Evolutionary conservation across 1,284 basidiomycete genomes (phyloP).

Genomic region (Hemileccinum hortonii): DNA sequence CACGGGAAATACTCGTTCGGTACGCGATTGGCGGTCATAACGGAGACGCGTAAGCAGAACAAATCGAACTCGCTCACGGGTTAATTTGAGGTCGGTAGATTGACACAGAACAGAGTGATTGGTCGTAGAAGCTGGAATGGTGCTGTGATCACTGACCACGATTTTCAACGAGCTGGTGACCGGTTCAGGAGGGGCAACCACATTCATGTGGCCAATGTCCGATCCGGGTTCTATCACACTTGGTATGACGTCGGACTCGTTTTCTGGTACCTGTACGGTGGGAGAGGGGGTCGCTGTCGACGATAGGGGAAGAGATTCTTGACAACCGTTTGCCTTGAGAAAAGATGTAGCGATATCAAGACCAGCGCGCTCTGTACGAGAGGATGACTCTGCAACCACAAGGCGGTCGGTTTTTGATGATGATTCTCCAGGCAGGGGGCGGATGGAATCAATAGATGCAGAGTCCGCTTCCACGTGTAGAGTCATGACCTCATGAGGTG

Average conservation of each 20-base stretch:
- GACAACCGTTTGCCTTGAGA: conserved; percentile 7
- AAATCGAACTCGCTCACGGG: conserved; percentile 58
- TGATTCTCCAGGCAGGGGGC: conserved; percentile 4
- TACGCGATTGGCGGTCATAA: conserved; percentile 57
- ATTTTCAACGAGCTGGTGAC: conserved; percentile 21
- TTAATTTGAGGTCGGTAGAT: conserved; percentile 40
- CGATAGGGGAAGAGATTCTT: conserved; percentile 9
- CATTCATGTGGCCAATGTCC: conserved; percentile 12
- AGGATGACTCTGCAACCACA: conserved; percentile 4
- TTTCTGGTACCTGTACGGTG: conserved; percentile 16
- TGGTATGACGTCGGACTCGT: conserved; percentile 15
- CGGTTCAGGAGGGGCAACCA: conserved; percentile 9
- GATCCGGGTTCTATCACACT: conserved; percentile 7
- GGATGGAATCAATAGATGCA: conserved; percentile 2
- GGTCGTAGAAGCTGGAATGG: conserved; percentile 10
- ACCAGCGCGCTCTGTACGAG: conserved; percentile 10
- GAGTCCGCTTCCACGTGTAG: conserved; percentile 14
- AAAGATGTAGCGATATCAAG: conserved; percentile 9
- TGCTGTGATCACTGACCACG: conserved; percentile 34
- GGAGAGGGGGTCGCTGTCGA: conserved; percentile 13
- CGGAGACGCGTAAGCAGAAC: conserved; percentile 60
- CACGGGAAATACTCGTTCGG: conserved; percentile 61
- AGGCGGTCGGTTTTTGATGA: conserved; percentile 6
- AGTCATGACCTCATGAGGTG: conserved; percentile 8
- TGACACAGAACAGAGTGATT: conserved; percentile 11